Conservation (phyloP, 2,329 filamentous ascomycete genomes). For the Cercospora sp. region DNA sequence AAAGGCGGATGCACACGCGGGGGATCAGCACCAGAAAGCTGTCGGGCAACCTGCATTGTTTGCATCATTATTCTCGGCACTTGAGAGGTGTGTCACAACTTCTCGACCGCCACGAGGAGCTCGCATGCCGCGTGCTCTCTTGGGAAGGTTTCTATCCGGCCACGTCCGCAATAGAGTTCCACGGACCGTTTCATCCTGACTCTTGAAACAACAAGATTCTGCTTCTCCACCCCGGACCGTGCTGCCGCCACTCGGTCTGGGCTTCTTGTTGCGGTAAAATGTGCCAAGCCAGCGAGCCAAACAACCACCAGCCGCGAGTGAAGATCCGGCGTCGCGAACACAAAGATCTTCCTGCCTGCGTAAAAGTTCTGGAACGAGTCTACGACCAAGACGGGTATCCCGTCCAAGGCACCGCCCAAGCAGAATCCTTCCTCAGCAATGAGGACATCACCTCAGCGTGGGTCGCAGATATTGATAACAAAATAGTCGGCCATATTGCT, state of each 20-base stretch:
- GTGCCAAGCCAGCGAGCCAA: conserved; percentile 1
- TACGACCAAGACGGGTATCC: conserved; percentile 32
- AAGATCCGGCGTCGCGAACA: conserved; percentile 19
- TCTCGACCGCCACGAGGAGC: background rate
- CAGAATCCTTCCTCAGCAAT: conserved; percentile 20
- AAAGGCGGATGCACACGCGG: background rate
- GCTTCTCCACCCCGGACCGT: background rate
- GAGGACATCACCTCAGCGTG: conserved; percentile 24
- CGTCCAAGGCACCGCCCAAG: conserved; percentile 29
- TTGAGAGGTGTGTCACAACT: background rate
- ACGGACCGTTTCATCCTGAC: background rate
- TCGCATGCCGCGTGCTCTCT: background rate
- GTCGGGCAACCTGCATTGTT: background rate
- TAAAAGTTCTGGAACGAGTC: conserved; percentile 27
- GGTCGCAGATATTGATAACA: conserved; percentile 25
- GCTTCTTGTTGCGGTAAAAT: background rate
- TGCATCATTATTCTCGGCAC: background rate
- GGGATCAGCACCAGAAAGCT: background rate
- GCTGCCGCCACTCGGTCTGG: background rate
- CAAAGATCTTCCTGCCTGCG: conserved; percentile 28
- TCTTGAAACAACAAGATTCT: background rate
- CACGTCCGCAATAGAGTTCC: background rate
- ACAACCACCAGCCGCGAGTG: background rate
- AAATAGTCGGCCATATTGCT: conserved; percentile 29
- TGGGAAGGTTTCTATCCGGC: background rate